These are phyloP conservation scores for Fusarium sublunatum DNA, from an alignment of 2,329 filamentous ascomycete genomes.

Conservation along the genomic window DNA sequence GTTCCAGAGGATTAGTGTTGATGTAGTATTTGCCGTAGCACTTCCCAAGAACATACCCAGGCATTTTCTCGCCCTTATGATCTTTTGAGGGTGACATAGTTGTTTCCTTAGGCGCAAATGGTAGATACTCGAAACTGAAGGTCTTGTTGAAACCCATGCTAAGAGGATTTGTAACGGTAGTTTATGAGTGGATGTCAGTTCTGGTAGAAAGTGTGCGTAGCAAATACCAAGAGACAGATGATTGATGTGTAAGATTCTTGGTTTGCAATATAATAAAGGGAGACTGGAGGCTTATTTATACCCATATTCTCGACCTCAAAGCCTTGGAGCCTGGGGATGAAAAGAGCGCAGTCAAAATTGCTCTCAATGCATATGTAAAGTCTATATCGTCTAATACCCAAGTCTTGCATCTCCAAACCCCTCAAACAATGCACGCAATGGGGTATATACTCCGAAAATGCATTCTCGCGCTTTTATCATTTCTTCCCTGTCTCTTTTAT, in stretches of 20 bases:
- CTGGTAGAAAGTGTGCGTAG: too few species aligned
- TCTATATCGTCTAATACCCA: constrained; percentile 41
- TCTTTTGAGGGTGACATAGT: background rate
- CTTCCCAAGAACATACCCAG: constrained; percentile 1
- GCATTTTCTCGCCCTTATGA: background rate
- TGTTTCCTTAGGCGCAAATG: background rate
- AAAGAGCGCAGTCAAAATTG: too few species aligned
- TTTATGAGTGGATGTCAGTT: too few species aligned
- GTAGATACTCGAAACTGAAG: background rate
- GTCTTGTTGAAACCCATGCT: background rate
- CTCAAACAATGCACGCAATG: constrained; percentile 16
- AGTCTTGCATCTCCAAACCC: constrained; percentile 33
- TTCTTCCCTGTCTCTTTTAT: background rate
- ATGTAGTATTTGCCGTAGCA: constrained; percentile 4
- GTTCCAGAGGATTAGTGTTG: background rate
- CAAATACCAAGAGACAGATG: too few species aligned
- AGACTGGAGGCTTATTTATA: too few species aligned
- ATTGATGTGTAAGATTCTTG: too few species aligned
- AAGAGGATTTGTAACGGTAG: too few species aligned
- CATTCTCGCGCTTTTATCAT: background rate
- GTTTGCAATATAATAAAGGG: too few species aligned
- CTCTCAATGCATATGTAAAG: background rate
- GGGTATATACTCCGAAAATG: constrained; percentile 36
- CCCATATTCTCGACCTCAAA: too few species aligned
- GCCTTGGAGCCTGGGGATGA: background rate